Evolutionary conservation across 306 rosid species (phyloP).

Genomic region (Herpetospermum pedunculosum): DNA sequence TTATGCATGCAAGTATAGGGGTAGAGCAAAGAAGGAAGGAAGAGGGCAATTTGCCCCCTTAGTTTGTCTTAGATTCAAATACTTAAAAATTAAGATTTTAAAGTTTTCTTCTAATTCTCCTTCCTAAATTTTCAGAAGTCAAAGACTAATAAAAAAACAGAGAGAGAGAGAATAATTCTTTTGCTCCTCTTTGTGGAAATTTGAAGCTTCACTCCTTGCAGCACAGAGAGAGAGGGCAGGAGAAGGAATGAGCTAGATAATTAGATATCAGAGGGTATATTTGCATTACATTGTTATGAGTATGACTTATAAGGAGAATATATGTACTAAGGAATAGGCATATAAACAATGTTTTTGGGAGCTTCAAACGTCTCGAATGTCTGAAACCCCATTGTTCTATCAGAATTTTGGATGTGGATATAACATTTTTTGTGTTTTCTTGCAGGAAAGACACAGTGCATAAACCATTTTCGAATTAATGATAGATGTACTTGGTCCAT

Average conservation of each 20-base stretch:
- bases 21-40: not conserved
- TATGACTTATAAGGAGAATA: not conserved
- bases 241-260: not conserved
- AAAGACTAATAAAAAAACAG: not conserved
- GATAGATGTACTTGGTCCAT: conserved; percentile 89
- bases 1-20: not conserved
- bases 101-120: not conserved
- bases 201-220: not conserved
- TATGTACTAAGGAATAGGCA: not conserved
- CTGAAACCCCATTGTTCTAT: not conserved
- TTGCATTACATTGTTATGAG: not conserved
- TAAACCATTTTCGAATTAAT: conserved; percentile 88
- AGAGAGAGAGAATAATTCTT: not conserved
- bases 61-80: no score
- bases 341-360: not conserved
- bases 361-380: not conserved
- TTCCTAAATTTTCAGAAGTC: not conserved
- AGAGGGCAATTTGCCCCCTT: no score
- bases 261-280: not conserved
- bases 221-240: not conserved
- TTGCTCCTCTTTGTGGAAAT: not conserved
- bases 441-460: conserved; percentile 94
- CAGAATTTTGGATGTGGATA: not conserved
- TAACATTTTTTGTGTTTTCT: not conserved
- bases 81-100: not conserved